Percentiles rank a stretch among this genome's conserved stretches.
Evolutionary conservation across 2,329 filamentous ascomycete species (phyloP).

Genomic region (Colletotrichum orbiculare): DNA sequence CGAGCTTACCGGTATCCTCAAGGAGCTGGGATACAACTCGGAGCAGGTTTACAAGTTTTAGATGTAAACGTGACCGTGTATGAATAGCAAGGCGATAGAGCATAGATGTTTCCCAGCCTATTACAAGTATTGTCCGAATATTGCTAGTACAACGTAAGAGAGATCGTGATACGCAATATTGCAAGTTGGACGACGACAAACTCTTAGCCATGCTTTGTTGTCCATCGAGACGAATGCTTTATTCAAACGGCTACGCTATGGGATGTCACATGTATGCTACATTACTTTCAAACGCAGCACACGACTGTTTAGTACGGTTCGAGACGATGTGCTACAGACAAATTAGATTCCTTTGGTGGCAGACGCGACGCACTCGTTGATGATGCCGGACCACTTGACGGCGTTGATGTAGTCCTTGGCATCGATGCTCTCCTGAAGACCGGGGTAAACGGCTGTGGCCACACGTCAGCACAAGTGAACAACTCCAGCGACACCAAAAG

Average conservation of each 20-base stretch:
- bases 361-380: conserved; percentile 60
- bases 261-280: background rate
- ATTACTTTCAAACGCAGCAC: background rate
- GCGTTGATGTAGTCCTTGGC: conserved; percentile 68
- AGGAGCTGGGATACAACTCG: conserved; percentile 76
- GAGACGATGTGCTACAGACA: fast-evolving
- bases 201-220: no score
- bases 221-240: no score
- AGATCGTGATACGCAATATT: background rate
- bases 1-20: conserved; percentile 83
- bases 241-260: background rate
- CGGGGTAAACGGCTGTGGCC: conserved; percentile 67
- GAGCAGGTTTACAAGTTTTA: conserved; percentile 98
- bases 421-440: conserved; percentile 71
- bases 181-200: no score
- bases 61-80: conserved; percentile 14
- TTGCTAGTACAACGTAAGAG: no score
- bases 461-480: conserved; percentile 36
- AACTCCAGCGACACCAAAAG: no score
- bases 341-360: conserved; percentile 52
- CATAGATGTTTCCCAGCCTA: conserved; percentile 21
- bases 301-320: no score
- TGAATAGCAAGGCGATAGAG: conserved; percentile 33
- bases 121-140: background rate
- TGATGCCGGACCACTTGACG: conserved; percentile 68